A percentile compares a stretch with the other conserved stretches of the same genome.
Evolutionary conservation across 179 eudicot species (phyloP).

Genomic region (Silene noctiflora): DNA sequence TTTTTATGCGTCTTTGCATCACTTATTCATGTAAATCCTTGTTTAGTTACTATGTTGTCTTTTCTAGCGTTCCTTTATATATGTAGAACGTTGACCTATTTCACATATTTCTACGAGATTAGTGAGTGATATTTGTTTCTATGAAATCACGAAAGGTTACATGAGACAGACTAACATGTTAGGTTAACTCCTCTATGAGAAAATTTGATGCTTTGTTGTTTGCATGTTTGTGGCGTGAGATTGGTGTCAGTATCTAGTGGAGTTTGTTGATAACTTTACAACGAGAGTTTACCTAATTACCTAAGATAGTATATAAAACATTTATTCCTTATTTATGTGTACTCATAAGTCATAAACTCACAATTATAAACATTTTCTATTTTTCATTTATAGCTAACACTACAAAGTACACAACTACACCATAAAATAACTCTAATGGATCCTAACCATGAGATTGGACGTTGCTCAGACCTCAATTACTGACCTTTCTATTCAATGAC

Average conservation of each 20-base stretch:
- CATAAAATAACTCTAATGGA: too few species aligned
- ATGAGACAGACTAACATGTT: background rate
- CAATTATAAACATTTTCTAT: too few species aligned
- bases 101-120: background rate
- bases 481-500: background rate
- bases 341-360: too few species aligned
- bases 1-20: background rate
- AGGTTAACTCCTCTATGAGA: background rate
- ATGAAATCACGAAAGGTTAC: background rate
- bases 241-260: background rate
- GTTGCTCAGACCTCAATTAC: background rate
- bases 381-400: too few species aligned
- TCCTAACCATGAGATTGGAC: background rate
- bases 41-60: background rate
- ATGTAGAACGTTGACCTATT: background rate
- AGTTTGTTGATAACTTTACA: too few species aligned
- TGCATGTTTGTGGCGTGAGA: background rate
- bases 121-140: background rate
- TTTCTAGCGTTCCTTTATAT: background rate
- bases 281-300: too few species aligned
- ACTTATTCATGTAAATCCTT: background rate
- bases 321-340: too few species aligned
- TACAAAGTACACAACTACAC: too few species aligned
- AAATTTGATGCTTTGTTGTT: background rate
- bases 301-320: too few species aligned